phyloP scores from a whole-genome alignment of 1,284 basidiomycete genomes.

The Cryptococcus sp. region DNA sequence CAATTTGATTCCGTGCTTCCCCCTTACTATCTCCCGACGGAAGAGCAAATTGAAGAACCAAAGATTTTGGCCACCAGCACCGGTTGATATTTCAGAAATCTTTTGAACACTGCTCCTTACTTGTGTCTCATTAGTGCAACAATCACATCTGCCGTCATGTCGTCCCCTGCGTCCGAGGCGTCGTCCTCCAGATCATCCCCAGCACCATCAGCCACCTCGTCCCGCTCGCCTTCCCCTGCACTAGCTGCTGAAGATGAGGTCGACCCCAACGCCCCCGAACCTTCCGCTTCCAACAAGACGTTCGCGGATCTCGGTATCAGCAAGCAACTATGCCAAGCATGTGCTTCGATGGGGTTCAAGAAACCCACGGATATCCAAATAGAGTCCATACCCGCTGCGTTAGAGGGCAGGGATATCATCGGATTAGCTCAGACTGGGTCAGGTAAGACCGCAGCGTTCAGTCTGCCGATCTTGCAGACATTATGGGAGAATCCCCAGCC shows the following conservation, averaged over 20 bases:
- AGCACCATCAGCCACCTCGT: slow-evolving; percentile 7
- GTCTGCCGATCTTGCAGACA: slow-evolving; percentile 92
- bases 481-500: slow-evolving; percentile 95
- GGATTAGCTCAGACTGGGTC: slow-evolving; percentile 97
- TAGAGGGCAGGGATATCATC: slow-evolving; percentile 92
- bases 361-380: slow-evolving; percentile 90
- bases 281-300: slow-evolving; percentile 38
- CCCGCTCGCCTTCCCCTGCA: slow-evolving; percentile 20
- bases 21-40: too few relatives aligned
- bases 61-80: slow-evolving; percentile 6
- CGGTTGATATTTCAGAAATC: neutral
- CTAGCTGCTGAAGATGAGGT: slow-evolving; percentile 9
- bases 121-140: neutral
- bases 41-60: too few relatives aligned
- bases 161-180: slow-evolving; percentile 21
- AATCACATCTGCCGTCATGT: slow-evolving; percentile 12
- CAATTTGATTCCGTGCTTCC: neutral
- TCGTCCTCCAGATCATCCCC: slow-evolving; percentile 24
- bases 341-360: slow-evolving; percentile 80
- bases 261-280: slow-evolving; percentile 20
- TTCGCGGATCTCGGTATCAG: slow-evolving; percentile 77
- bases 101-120: neutral
- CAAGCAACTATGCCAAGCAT: slow-evolving; percentile 82
- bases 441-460: slow-evolving; percentile 98
- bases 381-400: slow-evolving; percentile 84